phyloP scores from a whole-genome alignment of 2,329 filamentous ascomycete genomes.

The Aspergillus sp. region DNA sequence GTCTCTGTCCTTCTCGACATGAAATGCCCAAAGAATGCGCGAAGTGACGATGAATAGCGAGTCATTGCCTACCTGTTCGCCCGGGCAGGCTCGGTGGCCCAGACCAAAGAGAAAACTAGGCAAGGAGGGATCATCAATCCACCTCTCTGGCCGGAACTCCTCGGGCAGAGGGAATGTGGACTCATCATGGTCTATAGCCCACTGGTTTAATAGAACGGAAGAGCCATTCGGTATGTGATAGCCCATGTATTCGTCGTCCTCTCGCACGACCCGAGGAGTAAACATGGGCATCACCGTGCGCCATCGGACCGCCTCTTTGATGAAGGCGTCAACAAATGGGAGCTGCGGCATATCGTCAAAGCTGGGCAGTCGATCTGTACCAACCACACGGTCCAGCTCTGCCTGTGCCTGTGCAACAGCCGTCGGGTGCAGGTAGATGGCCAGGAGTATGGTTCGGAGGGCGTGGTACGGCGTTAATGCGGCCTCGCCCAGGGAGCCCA shows the following conservation, averaged over 20 bases:
- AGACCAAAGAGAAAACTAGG: too few relatives aligned
- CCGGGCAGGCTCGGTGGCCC: too few relatives aligned
- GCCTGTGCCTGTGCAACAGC: slow-evolving; percentile 26
- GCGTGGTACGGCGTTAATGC: not conserved
- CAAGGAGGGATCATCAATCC: too few relatives aligned
- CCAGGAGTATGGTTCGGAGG: not conserved
- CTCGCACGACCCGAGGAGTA: slow-evolving; percentile 43
- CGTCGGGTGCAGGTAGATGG: not conserved
- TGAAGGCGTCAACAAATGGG: slow-evolving; percentile 28
- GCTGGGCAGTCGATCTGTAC: slow-evolving; percentile 21
- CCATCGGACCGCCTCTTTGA: slow-evolving; percentile 35
- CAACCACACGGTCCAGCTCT: slow-evolving; percentile 30
- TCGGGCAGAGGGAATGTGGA: slow-evolving; percentile 36
- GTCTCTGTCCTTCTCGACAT: too few relatives aligned
- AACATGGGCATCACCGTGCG: slow-evolving; percentile 22
- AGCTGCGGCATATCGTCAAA: slow-evolving; percentile 27
- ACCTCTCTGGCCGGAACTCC: slow-evolving; percentile 31
- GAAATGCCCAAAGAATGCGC: too few relatives aligned
- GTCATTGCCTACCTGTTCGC: too few relatives aligned
- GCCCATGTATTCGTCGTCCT: slow-evolving; percentile 48
- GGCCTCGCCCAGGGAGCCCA: not conserved
- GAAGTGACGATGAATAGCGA: too few relatives aligned
- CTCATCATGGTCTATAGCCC: slow-evolving; percentile 41
- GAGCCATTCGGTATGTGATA: slow-evolving; percentile 48
- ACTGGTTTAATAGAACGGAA: slow-evolving; percentile 41